Base-by-base conservation (phyloP, 1,284 basidiomycete species). In the Baeospora myosura region DNA sequence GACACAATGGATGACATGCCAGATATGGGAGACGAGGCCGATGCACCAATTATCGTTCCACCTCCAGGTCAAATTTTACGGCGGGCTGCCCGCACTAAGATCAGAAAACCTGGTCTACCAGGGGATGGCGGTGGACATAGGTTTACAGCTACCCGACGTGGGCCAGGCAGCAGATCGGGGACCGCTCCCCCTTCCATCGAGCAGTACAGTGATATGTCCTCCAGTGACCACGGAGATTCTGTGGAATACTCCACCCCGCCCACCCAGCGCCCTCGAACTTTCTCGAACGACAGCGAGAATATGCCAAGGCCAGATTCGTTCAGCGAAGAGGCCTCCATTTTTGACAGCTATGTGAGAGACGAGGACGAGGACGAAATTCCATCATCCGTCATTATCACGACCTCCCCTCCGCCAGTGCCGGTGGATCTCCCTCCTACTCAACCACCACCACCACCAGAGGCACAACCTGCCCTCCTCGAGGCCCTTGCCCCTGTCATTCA, bases 61-160 rank as follows among this genome's bases (percentile, higher is more conserved):
- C 81, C 83, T 35, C 90, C 89, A 1, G 88, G 88, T 10, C 85
- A 86, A 59, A 92, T 94, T 53, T 72, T 98, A 10, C 88, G 92
- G 22, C 83, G 95, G 34, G 81, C 91, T 8, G 92, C 91, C 5
- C 81, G 94, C 16, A 98, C 95, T 2, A 94, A 93, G 69, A 96
- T 97, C 55, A 81, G 95, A 42, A 98, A 97, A 65, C 71, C 82
- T n/a, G 78, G 79, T 10, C 60, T 84, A 17, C 71, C 76, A 7
- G 86, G 83, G 16, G 89, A 87, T 58, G 83, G 78, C 3, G 82
- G 79, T 33, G 83, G 84, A 2, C 87, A 88, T 70, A 81, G 89
- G 12, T 94, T 93, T 63, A 68, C 74, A 14, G 63, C 74, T 23
- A 69, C 71, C 17, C 67, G 77, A 43, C 62, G 76, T 43, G 68